Base-by-base conservation (phyloP, 2,329 filamentous ascomycete species). In the Sporothrix pallida region DNA sequence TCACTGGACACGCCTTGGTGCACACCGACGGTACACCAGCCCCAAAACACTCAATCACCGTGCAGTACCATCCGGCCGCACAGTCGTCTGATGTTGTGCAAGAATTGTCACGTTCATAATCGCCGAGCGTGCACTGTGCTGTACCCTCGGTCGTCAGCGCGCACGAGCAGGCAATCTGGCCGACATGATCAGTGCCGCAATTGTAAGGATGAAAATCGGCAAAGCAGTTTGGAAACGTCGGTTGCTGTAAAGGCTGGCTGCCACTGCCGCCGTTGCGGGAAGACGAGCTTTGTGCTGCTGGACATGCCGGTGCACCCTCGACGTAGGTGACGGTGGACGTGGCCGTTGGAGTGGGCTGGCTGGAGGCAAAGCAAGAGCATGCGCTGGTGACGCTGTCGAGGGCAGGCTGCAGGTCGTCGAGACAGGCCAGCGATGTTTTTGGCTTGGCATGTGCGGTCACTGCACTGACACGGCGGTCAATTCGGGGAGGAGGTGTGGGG, bases 131-230 rank as follows among this genome's bases (percentile, higher is more conserved):
- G 62, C 74, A 75, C 54, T 69, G 60, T 10, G 71, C 71, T 6
- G 50, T 70, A 31, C 62, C 72, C 48, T 75, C 74, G n/a, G 74
- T 70, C 17, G 74, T 75, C 10, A 71, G 46, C 31, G 62, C 62
- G 56, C 74, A 75, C 71, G 74, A 75, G 56, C 74, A 75, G 15
- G 74, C 74, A 15, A 75, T 70, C 54, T 73, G 71, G 42, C 74
- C 74, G 13, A 46, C 44, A 4, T 48, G 68, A 52, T 75, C 71
- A 13, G 71, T 71, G 26, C 71, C 74, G 69, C 74, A 75, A 69
- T 75, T 75, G 72, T 75, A 75, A 1, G 74, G 62, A 63, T 73
- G 74, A 63, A 75, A 75, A 23, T 75, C 74, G 48, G 44, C 50
- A 20, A 75, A 73, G 69, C 74, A 75, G 62, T 69, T 65, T 13